Evolutionary conservation across 768 basidiomycete genomes (phyloP).

Genomic region (Leccinum barrowsii): DNA sequence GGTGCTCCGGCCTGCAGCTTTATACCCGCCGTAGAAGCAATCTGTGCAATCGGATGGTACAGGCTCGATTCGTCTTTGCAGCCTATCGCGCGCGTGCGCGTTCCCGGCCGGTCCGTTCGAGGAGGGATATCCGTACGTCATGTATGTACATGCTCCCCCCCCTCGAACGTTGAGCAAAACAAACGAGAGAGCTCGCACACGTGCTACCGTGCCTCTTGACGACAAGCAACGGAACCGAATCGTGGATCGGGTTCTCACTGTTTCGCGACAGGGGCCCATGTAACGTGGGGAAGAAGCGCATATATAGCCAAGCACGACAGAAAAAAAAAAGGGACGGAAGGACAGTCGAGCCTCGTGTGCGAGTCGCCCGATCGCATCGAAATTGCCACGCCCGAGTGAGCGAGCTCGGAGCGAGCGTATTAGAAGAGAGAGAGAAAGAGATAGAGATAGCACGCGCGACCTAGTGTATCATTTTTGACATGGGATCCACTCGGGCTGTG

Average conservation of each 20-base stretch:
- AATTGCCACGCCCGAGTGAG: neutral
- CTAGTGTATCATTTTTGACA: neutral
- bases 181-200: neutral
- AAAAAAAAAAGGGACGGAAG: neutral
- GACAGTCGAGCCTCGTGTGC: neutral
- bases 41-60: neutral
- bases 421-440: neutral
- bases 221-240: neutral
- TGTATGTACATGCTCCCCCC: neutral
- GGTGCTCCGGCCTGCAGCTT: neutral
- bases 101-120: neutral
- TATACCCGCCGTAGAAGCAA: constrained; percentile 1
- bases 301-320: neutral
- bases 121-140: neutral
- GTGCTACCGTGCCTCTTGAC: neutral
- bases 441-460: neutral
- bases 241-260: neutral
- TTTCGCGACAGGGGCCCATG: constrained; percentile 6
- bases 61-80: neutral
- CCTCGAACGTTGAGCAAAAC: neutral
- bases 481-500: neutral
- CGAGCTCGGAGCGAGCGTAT: neutral
- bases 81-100: neutral
- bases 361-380: neutral
- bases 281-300: constrained; percentile 13